Evolutionary conservation across 371 early-diverging fungal genomes (phyloP).

Genomic region (Thermomucor indicae-seudaticae): DNA sequence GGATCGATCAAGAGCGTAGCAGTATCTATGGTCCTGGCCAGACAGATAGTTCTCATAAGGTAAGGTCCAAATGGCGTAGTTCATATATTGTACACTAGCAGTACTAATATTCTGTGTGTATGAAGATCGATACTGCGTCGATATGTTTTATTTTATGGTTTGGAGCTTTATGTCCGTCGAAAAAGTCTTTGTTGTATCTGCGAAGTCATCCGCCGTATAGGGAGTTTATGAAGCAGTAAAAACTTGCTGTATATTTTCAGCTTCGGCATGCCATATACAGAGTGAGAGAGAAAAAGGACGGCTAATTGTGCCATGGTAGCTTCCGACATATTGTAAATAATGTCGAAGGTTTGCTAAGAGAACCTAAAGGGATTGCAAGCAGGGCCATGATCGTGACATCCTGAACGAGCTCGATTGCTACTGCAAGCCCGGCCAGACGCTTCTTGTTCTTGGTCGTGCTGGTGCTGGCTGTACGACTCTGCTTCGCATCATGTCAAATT

Average conservation of each 20-base stretch:
- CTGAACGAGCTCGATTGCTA: slow-evolving; percentile 52
- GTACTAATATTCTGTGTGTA: background rate
- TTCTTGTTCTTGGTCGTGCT: slow-evolving; percentile 65
- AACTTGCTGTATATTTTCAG: slow-evolving; percentile 71
- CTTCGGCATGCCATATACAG: slow-evolving; percentile 38
- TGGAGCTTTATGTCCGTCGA: slow-evolving; percentile 50
- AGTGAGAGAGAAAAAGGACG: background rate
- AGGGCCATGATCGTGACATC: slow-evolving; percentile 21
- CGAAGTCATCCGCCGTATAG: slow-evolving; percentile 57
- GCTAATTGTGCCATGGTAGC: slow-evolving; percentile 17
- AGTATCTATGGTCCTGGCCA: slow-evolving; percentile 69
- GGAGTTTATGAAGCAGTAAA: slow-evolving; percentile 76
- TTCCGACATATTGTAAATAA: slow-evolving; percentile 52
- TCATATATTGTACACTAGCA: background rate
- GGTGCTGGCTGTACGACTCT: slow-evolving; percentile 67
- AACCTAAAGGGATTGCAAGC: slow-evolving; percentile 11
- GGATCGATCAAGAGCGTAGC: slow-evolving; percentile 47
- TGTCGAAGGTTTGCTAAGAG: slow-evolving; percentile 40
- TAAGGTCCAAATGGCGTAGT: slow-evolving; percentile 5
- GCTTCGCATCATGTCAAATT: slow-evolving; percentile 60
- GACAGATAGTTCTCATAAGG: slow-evolving; percentile 71
- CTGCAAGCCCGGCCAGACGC: slow-evolving; percentile 62
- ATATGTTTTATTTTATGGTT: slow-evolving; percentile 58
- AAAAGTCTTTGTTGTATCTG: slow-evolving; percentile 47
- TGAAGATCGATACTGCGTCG: slow-evolving; percentile 62